These are phyloP conservation scores for Trypanosoma caninum DNA, from an alignment of 208 protist species.

Conservation along the genomic window DNA sequence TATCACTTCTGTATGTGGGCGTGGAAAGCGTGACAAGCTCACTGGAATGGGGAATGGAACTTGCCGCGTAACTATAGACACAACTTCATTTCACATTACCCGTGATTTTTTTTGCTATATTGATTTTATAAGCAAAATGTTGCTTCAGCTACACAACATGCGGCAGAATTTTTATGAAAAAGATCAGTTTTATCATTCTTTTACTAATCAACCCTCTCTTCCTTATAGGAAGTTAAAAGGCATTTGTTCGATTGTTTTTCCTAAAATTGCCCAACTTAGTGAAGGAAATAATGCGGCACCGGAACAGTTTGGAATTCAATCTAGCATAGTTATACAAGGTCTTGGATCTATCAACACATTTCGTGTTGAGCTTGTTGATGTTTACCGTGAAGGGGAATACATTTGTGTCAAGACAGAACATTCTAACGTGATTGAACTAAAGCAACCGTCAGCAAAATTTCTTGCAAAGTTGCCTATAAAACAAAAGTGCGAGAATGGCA, in stretches of 20 bases:
- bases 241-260: background rate
- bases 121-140: slow-evolving; percentile 25
- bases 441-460: slow-evolving; percentile 49
- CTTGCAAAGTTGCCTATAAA: slow-evolving; percentile 40
- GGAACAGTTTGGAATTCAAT: slow-evolving; percentile 24
- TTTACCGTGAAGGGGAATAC: slow-evolving; percentile 31
- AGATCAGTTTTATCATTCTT: too few species aligned
- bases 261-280: background rate
- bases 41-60: slow-evolving; percentile 53
- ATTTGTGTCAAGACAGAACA: slow-evolving; percentile 34
- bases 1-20: slow-evolving; percentile 37
- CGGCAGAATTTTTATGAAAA: background rate
- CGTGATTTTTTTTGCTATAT: slow-evolving; percentile 76
- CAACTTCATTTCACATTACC: slow-evolving; percentile 46
- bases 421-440: slow-evolving; percentile 39
- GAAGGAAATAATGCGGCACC: background rate
- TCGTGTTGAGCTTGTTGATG: slow-evolving; percentile 45
- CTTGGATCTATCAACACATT: slow-evolving; percentile 39
- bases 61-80: slow-evolving; percentile 51
- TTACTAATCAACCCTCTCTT: background rate
- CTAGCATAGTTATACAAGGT: slow-evolving; percentile 53
- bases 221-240: background rate
- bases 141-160: slow-evolving; percentile 6
- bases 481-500: background rate
- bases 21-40: slow-evolving; percentile 47